These are phyloP conservation scores for Eucommia ulmoides DNA, from an alignment of 257 asterid genomes.

Conservation along the genomic window DNA sequence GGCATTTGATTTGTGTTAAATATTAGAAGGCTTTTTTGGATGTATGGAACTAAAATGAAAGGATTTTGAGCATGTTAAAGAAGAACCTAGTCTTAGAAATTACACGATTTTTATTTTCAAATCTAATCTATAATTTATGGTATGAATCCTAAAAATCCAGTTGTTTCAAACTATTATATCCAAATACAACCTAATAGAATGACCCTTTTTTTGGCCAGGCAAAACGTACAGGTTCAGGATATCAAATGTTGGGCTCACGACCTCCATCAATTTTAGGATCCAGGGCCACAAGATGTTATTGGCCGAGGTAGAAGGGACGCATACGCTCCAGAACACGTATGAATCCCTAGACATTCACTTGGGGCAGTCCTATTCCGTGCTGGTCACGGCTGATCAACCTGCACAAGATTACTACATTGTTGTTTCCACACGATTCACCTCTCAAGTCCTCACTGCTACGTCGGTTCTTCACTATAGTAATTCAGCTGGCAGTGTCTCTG, in stretches of 20 bases:
- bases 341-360: slow-evolving; percentile 33
- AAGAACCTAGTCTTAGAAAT: too few relatives aligned
- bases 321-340: slow-evolving; percentile 28
- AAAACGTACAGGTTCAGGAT: slow-evolving; percentile 37
- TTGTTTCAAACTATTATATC: too few relatives aligned
- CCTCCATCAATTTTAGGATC: slow-evolving; percentile 31
- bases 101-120: too few relatives aligned
- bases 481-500: slow-evolving; percentile 23
- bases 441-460: slow-evolving; percentile 29
- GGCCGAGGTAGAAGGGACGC: slow-evolving; percentile 40
- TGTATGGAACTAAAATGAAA: too few relatives aligned
- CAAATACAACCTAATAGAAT: too few relatives aligned
- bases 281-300: slow-evolving; percentile 33
- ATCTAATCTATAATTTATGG: too few relatives aligned
- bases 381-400: slow-evolving; percentile 32
- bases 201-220: slow-evolving; percentile 16
- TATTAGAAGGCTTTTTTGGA: too few relatives aligned
- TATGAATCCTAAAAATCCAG: too few relatives aligned
- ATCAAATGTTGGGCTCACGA: slow-evolving; percentile 31
- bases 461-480: slow-evolving; percentile 30
- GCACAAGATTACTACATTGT: slow-evolving; percentile 24
- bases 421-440: slow-evolving; percentile 30
- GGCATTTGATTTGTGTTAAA: too few relatives aligned
- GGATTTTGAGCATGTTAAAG: too few relatives aligned
- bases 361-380: slow-evolving; percentile 35